Conservation (phyloP, 768 basidiomycete species). For the Russula sp. region DNA sequence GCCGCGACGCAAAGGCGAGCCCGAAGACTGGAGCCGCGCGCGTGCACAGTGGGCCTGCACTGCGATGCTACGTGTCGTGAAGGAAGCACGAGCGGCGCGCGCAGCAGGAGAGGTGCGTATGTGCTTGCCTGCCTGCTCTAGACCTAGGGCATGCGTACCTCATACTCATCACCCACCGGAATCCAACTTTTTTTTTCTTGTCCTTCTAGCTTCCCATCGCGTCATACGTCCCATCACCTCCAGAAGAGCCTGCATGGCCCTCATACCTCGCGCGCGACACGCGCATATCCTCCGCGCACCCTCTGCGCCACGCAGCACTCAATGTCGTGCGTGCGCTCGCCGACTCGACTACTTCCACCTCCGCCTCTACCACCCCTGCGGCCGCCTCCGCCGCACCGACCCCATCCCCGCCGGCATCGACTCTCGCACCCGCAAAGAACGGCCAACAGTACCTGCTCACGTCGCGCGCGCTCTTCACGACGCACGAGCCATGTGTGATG, state of each 20-base stretch:
- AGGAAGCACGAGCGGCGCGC: constrained; percentile 48
- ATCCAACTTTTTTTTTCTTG: too few relatives aligned
- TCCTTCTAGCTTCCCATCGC: constrained; percentile 67
- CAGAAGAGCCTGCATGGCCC: constrained; percentile 37
- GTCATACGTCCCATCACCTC: constrained; percentile 61
- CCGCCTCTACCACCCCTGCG: background rate
- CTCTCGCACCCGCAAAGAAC: constrained; percentile 38
- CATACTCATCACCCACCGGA: too few relatives aligned
- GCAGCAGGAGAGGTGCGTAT: constrained; percentile 56
- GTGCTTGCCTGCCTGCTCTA: too few relatives aligned
- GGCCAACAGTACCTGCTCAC: constrained; percentile 88
- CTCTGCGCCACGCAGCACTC: constrained; percentile 81
- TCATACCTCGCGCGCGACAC: constrained; percentile 66
- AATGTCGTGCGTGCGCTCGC: constrained; percentile 70
- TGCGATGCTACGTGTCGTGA: constrained; percentile 55
- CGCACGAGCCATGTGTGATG: constrained; percentile 98
- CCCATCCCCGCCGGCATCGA: constrained; percentile 25
- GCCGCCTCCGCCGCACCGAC: constrained; percentile 18
- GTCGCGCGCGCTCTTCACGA: constrained; percentile 76
- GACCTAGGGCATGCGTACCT: too few relatives aligned
- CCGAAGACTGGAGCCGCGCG: constrained; percentile 62
- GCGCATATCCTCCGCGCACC: constrained; percentile 62
- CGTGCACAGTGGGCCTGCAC: constrained; percentile 73
- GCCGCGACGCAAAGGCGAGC: constrained; percentile 64
- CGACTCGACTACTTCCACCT: constrained; percentile 39